These are phyloP conservation scores for Metschnikowia henanensis DNA, from an alignment of 805 yeast genomes.

Conservation along the genomic window DNA sequence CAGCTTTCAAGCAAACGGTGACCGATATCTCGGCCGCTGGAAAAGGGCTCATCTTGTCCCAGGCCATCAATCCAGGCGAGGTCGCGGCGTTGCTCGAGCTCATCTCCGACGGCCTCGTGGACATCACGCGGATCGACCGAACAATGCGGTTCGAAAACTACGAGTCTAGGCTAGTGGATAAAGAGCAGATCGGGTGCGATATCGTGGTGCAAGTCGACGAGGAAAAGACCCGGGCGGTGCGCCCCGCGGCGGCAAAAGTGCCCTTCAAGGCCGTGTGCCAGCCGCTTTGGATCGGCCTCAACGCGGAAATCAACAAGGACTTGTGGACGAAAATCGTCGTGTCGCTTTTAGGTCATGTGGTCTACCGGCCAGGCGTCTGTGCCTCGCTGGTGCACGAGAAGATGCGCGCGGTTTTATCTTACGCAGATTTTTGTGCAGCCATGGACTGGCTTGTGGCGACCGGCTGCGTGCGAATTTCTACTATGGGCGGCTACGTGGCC, in stretches of 20 bases:
- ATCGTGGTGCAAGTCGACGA: slow-evolving; percentile 40
- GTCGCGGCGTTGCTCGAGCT: slow-evolving; percentile 62
- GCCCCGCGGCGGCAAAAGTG: slow-evolving; percentile 35
- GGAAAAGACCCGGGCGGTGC: slow-evolving; percentile 4
- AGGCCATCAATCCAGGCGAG: slow-evolving; percentile 59
- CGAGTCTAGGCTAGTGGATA: slow-evolving; percentile 73
- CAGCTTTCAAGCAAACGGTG: slow-evolving; percentile 45
- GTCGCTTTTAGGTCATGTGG: slow-evolving; percentile 39
- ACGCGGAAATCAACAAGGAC: slow-evolving; percentile 55
- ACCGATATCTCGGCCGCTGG: slow-evolving; percentile 39
- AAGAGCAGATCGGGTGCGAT: slow-evolving; percentile 65
- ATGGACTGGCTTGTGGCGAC: slow-evolving; percentile 43
- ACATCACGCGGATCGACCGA: slow-evolving; percentile 46
- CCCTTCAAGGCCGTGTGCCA: slow-evolving; percentile 65
- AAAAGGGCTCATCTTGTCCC: slow-evolving; percentile 56
- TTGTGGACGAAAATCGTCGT: slow-evolving; percentile 62
- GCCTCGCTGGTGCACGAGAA: slow-evolving; percentile 22
- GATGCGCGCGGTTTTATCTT: slow-evolving; percentile 30
- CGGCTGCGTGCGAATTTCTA: slow-evolving; percentile 34
- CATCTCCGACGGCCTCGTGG: slow-evolving; percentile 34
- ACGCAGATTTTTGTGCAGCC: slow-evolving; percentile 28
- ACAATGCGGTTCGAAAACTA: slow-evolving; percentile 58
- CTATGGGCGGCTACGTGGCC: slow-evolving; percentile 43
- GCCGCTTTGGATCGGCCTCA: slow-evolving; percentile 68
- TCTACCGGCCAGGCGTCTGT: slow-evolving; percentile 39